Evolutionary conservation across 345 rosid species (phyloP).

Genomic region (Eucalyptus pauciflora): DNA sequence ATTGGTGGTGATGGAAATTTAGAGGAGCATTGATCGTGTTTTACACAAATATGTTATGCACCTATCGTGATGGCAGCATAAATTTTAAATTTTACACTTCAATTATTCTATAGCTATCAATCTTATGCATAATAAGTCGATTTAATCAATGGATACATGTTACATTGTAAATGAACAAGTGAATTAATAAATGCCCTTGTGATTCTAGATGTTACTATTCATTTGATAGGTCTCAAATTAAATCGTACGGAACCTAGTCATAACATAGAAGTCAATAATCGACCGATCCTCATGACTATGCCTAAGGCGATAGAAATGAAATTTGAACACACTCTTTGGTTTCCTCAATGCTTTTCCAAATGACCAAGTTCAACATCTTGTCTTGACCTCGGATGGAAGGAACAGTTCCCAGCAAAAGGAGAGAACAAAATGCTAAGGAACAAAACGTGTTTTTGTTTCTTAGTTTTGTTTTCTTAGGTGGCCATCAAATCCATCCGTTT

Average conservation of each 20-base stretch:
- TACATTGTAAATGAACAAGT: fast-evolving
- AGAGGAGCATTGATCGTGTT: neutral
- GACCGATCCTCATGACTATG: neutral
- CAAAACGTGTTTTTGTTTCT: neutral
- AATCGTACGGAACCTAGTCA: fast-evolving
- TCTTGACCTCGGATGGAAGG: neutral
- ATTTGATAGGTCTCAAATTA: neutral
- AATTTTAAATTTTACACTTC: no score
- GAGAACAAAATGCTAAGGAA: neutral
- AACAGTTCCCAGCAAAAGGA: neutral
- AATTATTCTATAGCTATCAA: no score
- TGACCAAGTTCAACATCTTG: neutral
- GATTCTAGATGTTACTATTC: neutral
- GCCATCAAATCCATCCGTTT: neutral
- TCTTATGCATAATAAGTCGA: neutral
- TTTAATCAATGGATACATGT: fast-evolving
- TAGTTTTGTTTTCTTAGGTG: neutral
- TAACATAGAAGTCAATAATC: neutral
- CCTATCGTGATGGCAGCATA: no score
- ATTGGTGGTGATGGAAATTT: neutral
- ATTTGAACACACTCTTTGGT: neutral
- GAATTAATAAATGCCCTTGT: neutral
- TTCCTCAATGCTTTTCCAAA: neutral
- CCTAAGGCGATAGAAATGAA: neutral
- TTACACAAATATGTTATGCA: fast-evolving